Base-by-base conservation (phyloP, 2,329 filamentous ascomycete species). In the Curvularia verruculosa region DNA sequence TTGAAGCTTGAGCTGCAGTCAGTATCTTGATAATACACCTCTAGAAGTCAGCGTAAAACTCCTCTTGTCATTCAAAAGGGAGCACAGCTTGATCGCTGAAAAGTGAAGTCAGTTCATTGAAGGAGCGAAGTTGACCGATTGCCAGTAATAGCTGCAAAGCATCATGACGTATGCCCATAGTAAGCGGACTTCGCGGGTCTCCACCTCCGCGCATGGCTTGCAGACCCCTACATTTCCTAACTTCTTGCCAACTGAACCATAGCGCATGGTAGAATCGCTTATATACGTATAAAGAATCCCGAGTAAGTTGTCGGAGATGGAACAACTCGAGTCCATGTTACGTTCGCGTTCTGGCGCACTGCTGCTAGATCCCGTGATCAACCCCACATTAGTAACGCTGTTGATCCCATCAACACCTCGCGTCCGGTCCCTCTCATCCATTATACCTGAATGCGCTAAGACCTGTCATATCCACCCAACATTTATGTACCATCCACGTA, bases 371-470 rank as follows among this genome's bases (percentile, higher is more conserved):
- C 71, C 63, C 62, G 61, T 73, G 70, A 73, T 63, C n/a, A n/a
- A 44, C 57, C 54, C 59, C 57, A 61, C 60, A 65, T 63, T 71
- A 71, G 71, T 71, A 71, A 70, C 69, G 66, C 56, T 62, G 49
- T 50, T 29, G 52, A 23, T 36, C 43, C 3, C 49, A 29, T 29
- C 26, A 50, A 53, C 46, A 46, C 57, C 55, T 49, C 55, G 58
- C 56, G 54, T 49, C 34, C 51, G 8, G 6, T 13, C 49, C 50
- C 60, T 59, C 40, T 49, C 18, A 21, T 49, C 23, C 34, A 48
- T 46, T 49, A 10, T 18, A 46, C 21, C 40, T 8, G 19, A 5
- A 28, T 47, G 19, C 46, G 34, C 49, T 24, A 29, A 29, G 24
- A 44, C 19, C 24, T 41, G 21, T 39, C 10, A 39, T 5, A n/a